Percentiles rank a stretch among this genome's conserved stretches.
Evolutionary conservation across 2,329 filamentous ascomycete genomes (phyloP).

Genomic region (Penicillium hordei): DNA sequence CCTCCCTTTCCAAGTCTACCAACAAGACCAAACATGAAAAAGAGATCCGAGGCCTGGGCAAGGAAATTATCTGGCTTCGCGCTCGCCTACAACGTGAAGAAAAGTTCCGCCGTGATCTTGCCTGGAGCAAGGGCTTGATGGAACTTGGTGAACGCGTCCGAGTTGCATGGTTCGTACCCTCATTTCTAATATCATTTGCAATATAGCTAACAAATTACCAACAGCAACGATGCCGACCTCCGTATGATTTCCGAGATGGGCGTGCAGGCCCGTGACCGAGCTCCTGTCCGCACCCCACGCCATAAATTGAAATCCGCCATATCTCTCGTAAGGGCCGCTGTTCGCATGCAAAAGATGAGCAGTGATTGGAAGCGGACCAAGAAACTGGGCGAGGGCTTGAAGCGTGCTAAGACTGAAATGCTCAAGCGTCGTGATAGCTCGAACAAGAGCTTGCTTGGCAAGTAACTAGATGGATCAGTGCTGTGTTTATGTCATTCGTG

Average conservation of each 20-base stretch:
- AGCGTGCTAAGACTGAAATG: conserved; percentile 44
- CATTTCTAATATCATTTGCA: conserved; percentile 2
- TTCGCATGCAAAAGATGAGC: conserved; percentile 48
- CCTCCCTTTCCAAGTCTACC: conserved; percentile 39
- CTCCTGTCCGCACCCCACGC: conserved; percentile 34
- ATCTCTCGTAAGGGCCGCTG: conserved; percentile 45
- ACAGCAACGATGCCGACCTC: conserved; percentile 88
- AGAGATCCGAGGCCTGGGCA: conserved; percentile 75
- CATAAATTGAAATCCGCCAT: conserved; percentile 46
- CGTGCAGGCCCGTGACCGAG: conserved; percentile 50
- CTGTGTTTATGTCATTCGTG: conserved; percentile 26
- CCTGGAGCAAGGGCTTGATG: conserved; percentile 84
- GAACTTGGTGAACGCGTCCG: conserved; percentile 68
- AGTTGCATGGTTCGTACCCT: conserved; percentile 71
- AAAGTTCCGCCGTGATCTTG: conserved; percentile 73
- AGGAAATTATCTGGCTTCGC: conserved; percentile 90
- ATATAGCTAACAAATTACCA: conserved; percentile 20
- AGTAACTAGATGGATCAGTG: background rate
- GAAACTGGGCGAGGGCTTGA: conserved; percentile 46
- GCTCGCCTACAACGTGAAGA: conserved; percentile 78
- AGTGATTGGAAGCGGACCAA: conserved; percentile 47
- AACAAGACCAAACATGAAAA: conserved; percentile 54
- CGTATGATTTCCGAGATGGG: conserved; percentile 82
- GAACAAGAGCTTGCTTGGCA: conserved; percentile 22
- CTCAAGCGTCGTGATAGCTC: conserved; percentile 39